These are phyloP conservation scores for Secale cereale DNA, from an alignment of 176 grass and related monocot genomes.

Conservation along the genomic window DNA sequence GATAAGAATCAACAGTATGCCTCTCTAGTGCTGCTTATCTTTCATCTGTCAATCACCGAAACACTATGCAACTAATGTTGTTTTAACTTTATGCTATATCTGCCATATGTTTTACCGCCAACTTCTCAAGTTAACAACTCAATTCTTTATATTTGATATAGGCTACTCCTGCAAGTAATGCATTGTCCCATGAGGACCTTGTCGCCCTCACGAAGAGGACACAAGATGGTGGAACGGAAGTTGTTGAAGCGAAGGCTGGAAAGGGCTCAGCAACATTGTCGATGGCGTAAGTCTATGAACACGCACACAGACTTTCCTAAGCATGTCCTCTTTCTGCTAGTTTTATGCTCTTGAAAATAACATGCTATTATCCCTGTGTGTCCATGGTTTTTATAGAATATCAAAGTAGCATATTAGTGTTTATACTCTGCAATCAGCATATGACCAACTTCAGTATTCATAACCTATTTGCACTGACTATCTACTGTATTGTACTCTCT, in stretches of 20 bases:
- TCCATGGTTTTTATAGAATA: not conserved
- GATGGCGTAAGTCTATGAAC: constrained; percentile 76
- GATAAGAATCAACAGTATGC: not conserved
- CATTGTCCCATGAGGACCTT: constrained; percentile 64
- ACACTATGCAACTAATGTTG: not conserved
- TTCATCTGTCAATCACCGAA: not conserved
- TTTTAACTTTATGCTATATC: not conserved
- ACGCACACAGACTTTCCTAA: not conserved
- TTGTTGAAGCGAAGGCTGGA: constrained; percentile 96
- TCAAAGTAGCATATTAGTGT: not conserved
- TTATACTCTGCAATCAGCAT: not conserved
- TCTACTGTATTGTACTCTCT: not conserved
- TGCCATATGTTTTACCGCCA: not conserved
- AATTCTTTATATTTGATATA: constrained; percentile 15
- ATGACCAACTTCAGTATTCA: not conserved
- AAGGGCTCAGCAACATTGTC: constrained; percentile 98
- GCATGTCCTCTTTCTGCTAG: not conserved
- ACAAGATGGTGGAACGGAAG: constrained; percentile 94
- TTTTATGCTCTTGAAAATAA: not conserved
- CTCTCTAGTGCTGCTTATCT: not conserved
- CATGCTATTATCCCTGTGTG: not conserved
- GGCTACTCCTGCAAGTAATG: constrained; percentile 73
- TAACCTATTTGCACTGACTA: not conserved
- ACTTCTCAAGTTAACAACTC: not conserved
- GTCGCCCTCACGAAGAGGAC: constrained; percentile 92